Evolutionary conservation across 768 basidiomycete species (phyloP).

Genomic region (Auriscalpium vulgare): DNA sequence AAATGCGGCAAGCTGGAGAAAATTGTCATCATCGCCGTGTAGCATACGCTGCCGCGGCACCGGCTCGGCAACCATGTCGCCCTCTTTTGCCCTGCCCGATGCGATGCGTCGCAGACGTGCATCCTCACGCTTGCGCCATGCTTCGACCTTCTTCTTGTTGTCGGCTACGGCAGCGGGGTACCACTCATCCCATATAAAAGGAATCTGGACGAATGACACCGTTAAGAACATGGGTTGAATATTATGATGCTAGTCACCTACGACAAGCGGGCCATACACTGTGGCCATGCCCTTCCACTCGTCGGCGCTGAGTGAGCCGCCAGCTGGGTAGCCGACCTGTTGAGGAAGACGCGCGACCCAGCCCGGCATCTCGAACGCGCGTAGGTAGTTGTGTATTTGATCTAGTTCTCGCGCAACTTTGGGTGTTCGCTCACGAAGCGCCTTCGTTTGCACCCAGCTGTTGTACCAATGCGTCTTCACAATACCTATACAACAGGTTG

Average conservation of each 20-base stretch:
- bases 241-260: constrained; percentile 2
- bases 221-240: background rate
- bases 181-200: background rate
- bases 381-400: background rate
- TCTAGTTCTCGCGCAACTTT: background rate
- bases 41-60: too few relatives aligned
- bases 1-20: too few relatives aligned
- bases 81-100: too few relatives aligned
- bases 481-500: constrained; percentile 12
- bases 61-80: too few relatives aligned
- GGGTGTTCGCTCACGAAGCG: background rate
- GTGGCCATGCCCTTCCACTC: constrained; percentile 22
- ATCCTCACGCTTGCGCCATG: background rate
- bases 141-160: background rate
- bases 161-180: background rate
- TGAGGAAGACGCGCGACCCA: constrained; percentile 22
- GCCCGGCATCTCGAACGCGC: constrained; percentile 20
- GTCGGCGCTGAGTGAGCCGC: constrained; percentile 23
- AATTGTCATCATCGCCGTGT: too few relatives aligned
- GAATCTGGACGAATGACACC: background rate
- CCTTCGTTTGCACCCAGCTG: constrained; percentile 13
- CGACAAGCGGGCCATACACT: constrained; percentile 18
- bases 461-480: constrained; percentile 21
- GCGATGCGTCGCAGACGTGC: background rate
- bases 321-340: constrained; percentile 23